Evolutionary conservation across 306 rosid species (phyloP).

Genomic region (Trifolium dubium): DNA sequence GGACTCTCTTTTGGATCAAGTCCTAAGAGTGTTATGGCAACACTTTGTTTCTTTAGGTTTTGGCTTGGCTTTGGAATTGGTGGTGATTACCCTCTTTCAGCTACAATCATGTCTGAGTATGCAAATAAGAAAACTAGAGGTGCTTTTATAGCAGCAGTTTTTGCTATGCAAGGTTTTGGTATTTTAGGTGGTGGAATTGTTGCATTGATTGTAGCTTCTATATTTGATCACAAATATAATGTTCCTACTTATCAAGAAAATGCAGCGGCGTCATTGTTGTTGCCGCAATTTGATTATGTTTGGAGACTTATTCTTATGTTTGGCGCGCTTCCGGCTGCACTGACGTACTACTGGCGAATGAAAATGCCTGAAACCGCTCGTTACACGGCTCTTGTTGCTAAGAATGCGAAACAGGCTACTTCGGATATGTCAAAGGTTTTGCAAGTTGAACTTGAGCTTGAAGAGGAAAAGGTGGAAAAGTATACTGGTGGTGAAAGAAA

Average conservation of each 20-base stretch:
- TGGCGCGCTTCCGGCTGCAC: constrained; percentile 63
- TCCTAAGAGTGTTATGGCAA: constrained; percentile 50
- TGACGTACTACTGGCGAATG: constrained; percentile 83
- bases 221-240: constrained; percentile 53
- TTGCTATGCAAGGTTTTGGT: constrained; percentile 92
- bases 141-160: constrained; percentile 78
- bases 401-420: constrained; percentile 64
- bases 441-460: constrained; percentile 58
- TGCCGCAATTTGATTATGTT: constrained; percentile 57
- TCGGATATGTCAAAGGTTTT: constrained; percentile 73
- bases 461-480: constrained; percentile 49
- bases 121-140: constrained; percentile 88
- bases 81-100: constrained; percentile 87
- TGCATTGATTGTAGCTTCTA: constrained; percentile 53
- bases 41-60: constrained; percentile 76
- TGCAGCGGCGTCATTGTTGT: constrained; percentile 33
- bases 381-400: constrained; percentile 73
- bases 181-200: constrained; percentile 71
- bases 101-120: constrained; percentile 89
- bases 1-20: constrained; percentile 62
- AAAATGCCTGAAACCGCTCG: constrained; percentile 85
- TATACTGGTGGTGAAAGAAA: not conserved
- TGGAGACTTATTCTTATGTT: constrained; percentile 69
- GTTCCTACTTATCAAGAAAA: constrained; percentile 41
- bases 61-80: constrained; percentile 95